phyloP scores from a whole-genome alignment of 2,329 filamentous ascomycete genomes.

The Sphaerostilbella broomeana region DNA sequence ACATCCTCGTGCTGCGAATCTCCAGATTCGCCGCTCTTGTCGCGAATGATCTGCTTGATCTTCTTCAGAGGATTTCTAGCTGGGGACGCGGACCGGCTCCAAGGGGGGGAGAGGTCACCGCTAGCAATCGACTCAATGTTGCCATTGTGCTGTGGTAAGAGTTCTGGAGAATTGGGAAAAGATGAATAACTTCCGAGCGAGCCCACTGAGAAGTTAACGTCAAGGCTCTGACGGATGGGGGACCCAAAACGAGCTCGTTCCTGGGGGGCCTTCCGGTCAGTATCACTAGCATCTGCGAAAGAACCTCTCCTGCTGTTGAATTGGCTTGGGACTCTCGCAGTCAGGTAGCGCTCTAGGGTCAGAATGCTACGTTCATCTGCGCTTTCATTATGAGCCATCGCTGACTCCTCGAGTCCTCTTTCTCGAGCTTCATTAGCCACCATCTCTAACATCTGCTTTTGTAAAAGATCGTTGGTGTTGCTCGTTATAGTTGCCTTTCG shows the following conservation, averaged over 20 bases:
- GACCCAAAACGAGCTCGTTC: slow-evolving; percentile 19
- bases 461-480: slow-evolving; percentile 45
- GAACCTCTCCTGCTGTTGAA: slow-evolving; percentile 32
- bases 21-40: slow-evolving; percentile 43
- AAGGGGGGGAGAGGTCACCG: slow-evolving; percentile 55
- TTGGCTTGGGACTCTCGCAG: slow-evolving; percentile 25
- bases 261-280: slow-evolving; percentile 27
- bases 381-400: slow-evolving; percentile 27
- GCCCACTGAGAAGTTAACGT: slow-evolving; percentile 36
- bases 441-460: slow-evolving; percentile 57
- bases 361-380: slow-evolving; percentile 28
- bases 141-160: slow-evolving; percentile 40
- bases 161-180: slow-evolving; percentile 45
- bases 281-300: slow-evolving; percentile 33
- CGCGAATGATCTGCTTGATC: slow-evolving; percentile 50
- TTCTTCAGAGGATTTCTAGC: slow-evolving; percentile 51
- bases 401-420: slow-evolving; percentile 30
- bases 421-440: slow-evolving; percentile 47
- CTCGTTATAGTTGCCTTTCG: slow-evolving; percentile 44
- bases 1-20: slow-evolving; percentile 26
- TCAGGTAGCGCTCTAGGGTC: slow-evolving; percentile 25
- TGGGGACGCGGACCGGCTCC: slow-evolving; percentile 59
- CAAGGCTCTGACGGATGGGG: slow-evolving; percentile 22
- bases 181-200: slow-evolving; percentile 42
- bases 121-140: slow-evolving; percentile 52